Conservation (phyloP, 306 rosid species). For the Rubus idaeus region DNA sequence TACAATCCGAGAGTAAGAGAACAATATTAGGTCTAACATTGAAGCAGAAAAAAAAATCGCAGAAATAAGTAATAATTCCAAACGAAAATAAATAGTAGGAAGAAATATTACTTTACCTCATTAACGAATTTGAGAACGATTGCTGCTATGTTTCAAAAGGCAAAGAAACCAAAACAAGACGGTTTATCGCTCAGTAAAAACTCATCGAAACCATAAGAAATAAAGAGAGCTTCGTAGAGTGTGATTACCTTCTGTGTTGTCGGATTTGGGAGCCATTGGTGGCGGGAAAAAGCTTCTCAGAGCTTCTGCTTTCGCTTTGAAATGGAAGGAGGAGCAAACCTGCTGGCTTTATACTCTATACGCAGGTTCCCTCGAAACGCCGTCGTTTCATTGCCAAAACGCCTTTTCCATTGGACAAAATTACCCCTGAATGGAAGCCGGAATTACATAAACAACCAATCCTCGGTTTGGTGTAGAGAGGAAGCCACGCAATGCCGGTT, state of each 20-base stretch:
- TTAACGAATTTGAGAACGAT: slow-evolving; percentile 86
- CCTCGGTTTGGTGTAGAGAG: slow-evolving; percentile 14
- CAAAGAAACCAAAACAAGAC: slow-evolving; percentile 1
- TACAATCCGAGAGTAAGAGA: not conserved
- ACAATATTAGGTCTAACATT: not conserved
- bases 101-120: slow-evolving; percentile 47
- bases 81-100: not conserved
- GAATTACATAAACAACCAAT: slow-evolving; percentile 21
- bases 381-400: not conserved
- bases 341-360: not conserved
- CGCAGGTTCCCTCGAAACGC: not conserved
- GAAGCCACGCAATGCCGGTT: slow-evolving; percentile 29
- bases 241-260: slow-evolving; percentile 61
- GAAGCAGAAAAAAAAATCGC: not conserved
- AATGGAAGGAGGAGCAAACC: not conserved
- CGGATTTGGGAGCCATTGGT: slow-evolving; percentile 84
- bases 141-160: slow-evolving; percentile 46
- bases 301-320: slow-evolving; percentile 10
- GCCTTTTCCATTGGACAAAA: not conserved
- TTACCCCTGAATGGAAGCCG: not conserved
- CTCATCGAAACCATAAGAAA: not conserved
- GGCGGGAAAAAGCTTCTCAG: slow-evolving; percentile 58
- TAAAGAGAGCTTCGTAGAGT: not conserved
- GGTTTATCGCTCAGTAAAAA: slow-evolving; percentile 8
- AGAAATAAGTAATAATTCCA: not conserved